phyloP scores from a whole-genome alignment of 2,329 filamentous ascomycete genomes.

The Exophiala aquamarina region DNA sequence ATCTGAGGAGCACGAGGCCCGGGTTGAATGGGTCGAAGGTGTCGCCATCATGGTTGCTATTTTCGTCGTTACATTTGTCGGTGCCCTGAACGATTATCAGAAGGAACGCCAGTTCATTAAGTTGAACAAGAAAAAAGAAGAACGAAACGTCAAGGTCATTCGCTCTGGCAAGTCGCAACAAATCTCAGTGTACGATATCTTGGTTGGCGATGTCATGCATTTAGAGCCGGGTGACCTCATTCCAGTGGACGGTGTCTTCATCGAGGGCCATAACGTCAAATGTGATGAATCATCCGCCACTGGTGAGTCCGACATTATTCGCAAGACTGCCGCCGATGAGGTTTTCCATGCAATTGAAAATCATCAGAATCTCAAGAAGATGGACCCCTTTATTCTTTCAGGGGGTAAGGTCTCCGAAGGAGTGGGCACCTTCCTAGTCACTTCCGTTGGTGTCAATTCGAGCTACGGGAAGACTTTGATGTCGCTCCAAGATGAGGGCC shows the following conservation, averaged over 20 bases:
- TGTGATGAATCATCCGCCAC: conserved; percentile 76
- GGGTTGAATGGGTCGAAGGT: conserved; percentile 78
- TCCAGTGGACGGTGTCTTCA: conserved; percentile 70
- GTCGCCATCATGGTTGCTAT: conserved; percentile 78
- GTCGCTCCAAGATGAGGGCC: conserved; percentile 72
- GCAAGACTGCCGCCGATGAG: conserved; percentile 65
- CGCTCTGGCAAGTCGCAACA: conserved; percentile 71
- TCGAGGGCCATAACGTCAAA: conserved; percentile 64
- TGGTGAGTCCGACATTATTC: conserved; percentile 71
- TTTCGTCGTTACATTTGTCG: conserved; percentile 71
- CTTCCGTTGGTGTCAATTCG: conserved; percentile 70
- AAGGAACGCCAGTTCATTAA: conserved; percentile 80
- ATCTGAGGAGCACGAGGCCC: conserved; percentile 38
- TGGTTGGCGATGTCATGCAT: conserved; percentile 72
- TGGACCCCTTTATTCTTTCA: conserved; percentile 79
- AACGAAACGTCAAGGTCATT: conserved; percentile 70
- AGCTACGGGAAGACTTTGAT: conserved; percentile 77
- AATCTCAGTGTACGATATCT: conserved; percentile 68
- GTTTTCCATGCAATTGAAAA: conserved; percentile 64
- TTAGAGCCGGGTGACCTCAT: conserved; percentile 73
- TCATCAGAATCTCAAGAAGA: conserved; percentile 60
- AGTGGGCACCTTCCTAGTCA: conserved; percentile 73
- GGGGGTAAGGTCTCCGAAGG: conserved; percentile 76
- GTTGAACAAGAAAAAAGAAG: conserved; percentile 76
- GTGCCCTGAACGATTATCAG: conserved; percentile 78